A percentile compares a stretch with the other conserved stretches of the same genome.
Conservation (phyloP, 2,329 filamentous ascomycete genomes). For the Scortechinia acanthostroma region DNA sequence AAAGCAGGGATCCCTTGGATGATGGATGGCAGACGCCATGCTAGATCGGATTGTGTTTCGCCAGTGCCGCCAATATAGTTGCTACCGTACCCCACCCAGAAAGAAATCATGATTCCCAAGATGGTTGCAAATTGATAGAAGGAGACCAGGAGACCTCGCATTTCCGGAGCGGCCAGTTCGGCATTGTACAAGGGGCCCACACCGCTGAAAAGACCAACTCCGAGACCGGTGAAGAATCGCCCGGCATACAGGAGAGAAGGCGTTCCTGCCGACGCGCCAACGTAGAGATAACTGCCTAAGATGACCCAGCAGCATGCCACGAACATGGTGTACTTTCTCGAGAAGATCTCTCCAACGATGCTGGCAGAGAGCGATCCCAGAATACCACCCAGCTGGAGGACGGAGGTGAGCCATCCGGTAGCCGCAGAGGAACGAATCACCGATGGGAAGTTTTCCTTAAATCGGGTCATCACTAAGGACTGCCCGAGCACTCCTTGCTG, state of each 20-base stretch:
- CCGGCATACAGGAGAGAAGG: slow-evolving; percentile 35
- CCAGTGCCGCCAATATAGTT: slow-evolving; percentile 38
- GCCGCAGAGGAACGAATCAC: slow-evolving; percentile 34
- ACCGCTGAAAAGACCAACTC: slow-evolving; percentile 36
- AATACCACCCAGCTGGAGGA: slow-evolving; percentile 40
- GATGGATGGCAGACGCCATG: slow-evolving; percentile 33
- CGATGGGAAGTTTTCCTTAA: slow-evolving; percentile 37
- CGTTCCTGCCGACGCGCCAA: slow-evolving; percentile 27
- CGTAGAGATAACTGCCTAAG: slow-evolving; percentile 33
- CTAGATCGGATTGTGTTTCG: slow-evolving; percentile 28
- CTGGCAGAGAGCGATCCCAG: slow-evolving; percentile 36
- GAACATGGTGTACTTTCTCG: slow-evolving; percentile 42
- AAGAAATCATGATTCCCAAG: slow-evolving; percentile 42
- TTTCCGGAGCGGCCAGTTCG: slow-evolving; percentile 51
- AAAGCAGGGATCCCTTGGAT: slow-evolving; percentile 31
- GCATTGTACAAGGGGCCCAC: slow-evolving; percentile 37
- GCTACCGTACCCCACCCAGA: slow-evolving; percentile 35
- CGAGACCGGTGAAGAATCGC: slow-evolving; percentile 37
- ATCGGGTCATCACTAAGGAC: slow-evolving; percentile 41
- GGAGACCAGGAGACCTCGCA: slow-evolving; percentile 59
- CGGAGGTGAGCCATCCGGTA: slow-evolving; percentile 40
- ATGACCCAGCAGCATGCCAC: slow-evolving; percentile 35
- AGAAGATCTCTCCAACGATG: slow-evolving; percentile 37
- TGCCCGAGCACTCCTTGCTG: slow-evolving; percentile 46
- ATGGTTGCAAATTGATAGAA: slow-evolving; percentile 59